Conservation (phyloP, 1,284 basidiomycete species). For the Apiotrichum mycotoxinovorans region DNA sequence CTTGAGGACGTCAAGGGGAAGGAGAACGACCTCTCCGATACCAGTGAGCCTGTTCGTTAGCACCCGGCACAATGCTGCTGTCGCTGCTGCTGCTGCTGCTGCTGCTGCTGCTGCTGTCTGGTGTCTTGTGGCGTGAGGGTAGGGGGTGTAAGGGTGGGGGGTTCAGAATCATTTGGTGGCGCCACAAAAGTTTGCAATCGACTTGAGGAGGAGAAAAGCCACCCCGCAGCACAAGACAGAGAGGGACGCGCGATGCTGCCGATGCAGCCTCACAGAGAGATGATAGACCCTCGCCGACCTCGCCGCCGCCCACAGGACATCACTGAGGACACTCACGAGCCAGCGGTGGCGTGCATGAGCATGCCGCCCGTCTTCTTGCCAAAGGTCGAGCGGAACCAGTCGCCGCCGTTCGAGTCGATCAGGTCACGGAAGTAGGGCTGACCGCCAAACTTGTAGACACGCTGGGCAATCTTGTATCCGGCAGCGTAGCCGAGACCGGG, state of each 20-base stretch:
- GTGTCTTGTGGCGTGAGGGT: too few species aligned
- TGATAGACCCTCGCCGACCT: too few species aligned
- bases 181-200: background rate
- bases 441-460: constrained; percentile 97
- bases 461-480: constrained; percentile 91
- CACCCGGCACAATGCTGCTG: too few species aligned
- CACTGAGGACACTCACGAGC: constrained; percentile 70
- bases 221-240: too few species aligned
- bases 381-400: constrained; percentile 73
- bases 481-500: constrained; percentile 97
- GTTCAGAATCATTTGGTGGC: background rate
- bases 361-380: constrained; percentile 95
- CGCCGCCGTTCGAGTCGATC: constrained; percentile 72
- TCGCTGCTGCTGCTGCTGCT: too few species aligned
- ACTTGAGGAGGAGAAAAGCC: too few species aligned
- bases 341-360: constrained; percentile 92
- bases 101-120: too few species aligned
- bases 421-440: constrained; percentile 97
- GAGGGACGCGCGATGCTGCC: too few species aligned
- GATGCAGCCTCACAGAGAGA: too few species aligned
- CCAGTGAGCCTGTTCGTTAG: constrained; percentile 68
- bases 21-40: constrained; percentile 93
- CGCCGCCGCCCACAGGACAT: too few species aligned
- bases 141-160: background rate
- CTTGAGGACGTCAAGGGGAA: constrained; percentile 94